A percentile compares a stretch with the other conserved stretches of the same genome.
Evolutionary conservation across 1,284 basidiomycete species (phyloP).

Genomic region (Apiotrichum domesticum): DNA sequence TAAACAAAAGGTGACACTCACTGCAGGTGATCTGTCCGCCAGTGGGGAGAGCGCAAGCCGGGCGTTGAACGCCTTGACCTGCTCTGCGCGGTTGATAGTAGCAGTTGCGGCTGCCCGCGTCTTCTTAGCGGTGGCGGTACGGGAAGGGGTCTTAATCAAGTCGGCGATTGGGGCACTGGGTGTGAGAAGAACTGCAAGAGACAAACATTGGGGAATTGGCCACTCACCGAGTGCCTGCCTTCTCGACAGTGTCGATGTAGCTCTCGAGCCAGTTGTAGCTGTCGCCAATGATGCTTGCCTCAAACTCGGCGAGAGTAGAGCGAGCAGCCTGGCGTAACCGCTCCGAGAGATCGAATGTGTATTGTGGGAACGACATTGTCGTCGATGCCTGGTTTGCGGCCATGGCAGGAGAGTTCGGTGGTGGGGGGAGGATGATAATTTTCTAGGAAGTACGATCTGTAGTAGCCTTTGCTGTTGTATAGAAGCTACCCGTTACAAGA

Average conservation of each 20-base stretch:
- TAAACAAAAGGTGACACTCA: constrained; percentile 5
- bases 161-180: constrained; percentile 39
- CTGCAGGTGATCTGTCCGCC: constrained; percentile 17
- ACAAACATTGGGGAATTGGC: not conserved
- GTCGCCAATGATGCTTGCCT: constrained; percentile 32
- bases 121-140: constrained; percentile 44
- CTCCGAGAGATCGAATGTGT: constrained; percentile 30
- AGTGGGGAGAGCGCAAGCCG: constrained; percentile 30
- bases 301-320: constrained; percentile 30
- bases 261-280: constrained; percentile 45
- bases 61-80: constrained; percentile 25
- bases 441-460: too few species aligned
- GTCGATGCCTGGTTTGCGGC: constrained; percentile 1
- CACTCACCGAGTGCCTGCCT: constrained; percentile 19
- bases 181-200: not conserved
- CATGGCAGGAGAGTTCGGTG: not conserved
- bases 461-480: too few species aligned
- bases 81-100: constrained; percentile 10
- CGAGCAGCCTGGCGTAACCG: constrained; percentile 29
- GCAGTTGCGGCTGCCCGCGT: constrained; percentile 38
- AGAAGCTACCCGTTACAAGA: too few species aligned
- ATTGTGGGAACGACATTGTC: constrained; percentile 25
- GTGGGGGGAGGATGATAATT: too few species aligned
- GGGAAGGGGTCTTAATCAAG: constrained; percentile 45
- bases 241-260: constrained; percentile 39